Evolutionary conservation across 75 land plant genomes (phyloP).

Genomic region (Pinus taeda): DNA sequence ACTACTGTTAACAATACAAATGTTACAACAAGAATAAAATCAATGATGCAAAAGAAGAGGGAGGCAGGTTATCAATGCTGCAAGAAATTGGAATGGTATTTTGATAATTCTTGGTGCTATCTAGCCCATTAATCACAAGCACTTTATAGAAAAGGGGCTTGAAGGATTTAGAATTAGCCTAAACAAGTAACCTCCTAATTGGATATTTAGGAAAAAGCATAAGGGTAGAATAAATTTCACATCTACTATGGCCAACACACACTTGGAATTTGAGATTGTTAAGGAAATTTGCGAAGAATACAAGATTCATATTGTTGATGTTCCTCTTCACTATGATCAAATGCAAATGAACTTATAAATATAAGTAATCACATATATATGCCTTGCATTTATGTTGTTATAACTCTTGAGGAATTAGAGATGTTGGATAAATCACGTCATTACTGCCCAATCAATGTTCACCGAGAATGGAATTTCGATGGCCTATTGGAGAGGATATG

Average conservation of each 20-base stretch:
- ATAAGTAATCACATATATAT: constrained; percentile 95
- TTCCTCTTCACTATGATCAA: constrained; percentile 93
- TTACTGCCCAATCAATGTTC: constrained; percentile 97
- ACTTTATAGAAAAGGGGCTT: constrained; percentile 97
- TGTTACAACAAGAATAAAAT: no score
- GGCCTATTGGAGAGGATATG: no score
- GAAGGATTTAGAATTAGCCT: constrained; percentile 99
- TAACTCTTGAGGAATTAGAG: no score
- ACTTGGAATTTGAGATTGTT: constrained; percentile 94
- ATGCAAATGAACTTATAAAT: constrained; percentile 98
- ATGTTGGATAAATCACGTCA: constrained; percentile 96
- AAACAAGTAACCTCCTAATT: constrained; percentile 92
- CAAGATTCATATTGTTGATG: constrained; percentile 97
- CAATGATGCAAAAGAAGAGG: no score
- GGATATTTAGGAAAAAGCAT: constrained; percentile 91
- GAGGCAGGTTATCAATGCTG: constrained; percentile 99
- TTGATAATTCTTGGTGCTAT: constrained; percentile 98
- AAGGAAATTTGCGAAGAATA: constrained; percentile 99
- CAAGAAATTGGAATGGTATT: constrained; percentile 97
- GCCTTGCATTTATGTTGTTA: constrained; percentile 95
- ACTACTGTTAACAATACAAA: no score
- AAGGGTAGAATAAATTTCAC: constrained; percentile 98
- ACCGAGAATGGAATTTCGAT: no score
- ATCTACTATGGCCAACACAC: constrained; percentile 82
- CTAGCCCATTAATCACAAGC: constrained; percentile 98